These are phyloP conservation scores for Russula abietina DNA, from an alignment of 768 basidiomycete species.

Conservation along the genomic window DNA sequence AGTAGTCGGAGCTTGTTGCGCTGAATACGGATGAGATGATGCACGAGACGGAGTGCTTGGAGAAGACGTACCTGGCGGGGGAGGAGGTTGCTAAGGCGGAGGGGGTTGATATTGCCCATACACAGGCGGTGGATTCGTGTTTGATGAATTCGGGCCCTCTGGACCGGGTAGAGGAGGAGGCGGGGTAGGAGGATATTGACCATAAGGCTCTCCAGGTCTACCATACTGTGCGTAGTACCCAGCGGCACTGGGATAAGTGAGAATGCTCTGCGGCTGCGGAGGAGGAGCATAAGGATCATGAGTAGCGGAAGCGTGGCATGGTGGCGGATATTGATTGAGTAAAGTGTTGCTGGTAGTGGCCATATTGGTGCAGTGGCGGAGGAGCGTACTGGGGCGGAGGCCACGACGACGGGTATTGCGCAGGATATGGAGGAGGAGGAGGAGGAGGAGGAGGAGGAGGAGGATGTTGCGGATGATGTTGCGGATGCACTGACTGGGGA, in stretches of 20 bases:
- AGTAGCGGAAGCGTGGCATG: constrained; percentile 14
- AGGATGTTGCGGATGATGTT: constrained; percentile 17
- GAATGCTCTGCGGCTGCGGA: constrained; percentile 20
- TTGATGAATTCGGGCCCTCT: constrained; percentile 9
- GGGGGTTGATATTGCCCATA: constrained; percentile 20
- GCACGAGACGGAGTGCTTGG: constrained; percentile 16
- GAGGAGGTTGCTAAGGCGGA: constrained; percentile 19
- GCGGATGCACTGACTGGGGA: constrained; percentile 21
- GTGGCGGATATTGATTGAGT: constrained; percentile 19
- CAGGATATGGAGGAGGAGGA: constrained; percentile 17
- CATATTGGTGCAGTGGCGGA: constrained; percentile 17
- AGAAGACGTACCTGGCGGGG: constrained; percentile 18
- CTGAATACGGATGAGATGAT: constrained; percentile 13
- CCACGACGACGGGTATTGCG: constrained; percentile 18
- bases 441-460: constrained; percentile 20
- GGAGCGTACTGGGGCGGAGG: constrained; percentile 13
- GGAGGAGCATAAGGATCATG: constrained; percentile 22
- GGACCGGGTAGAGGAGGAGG: constrained; percentile 14
- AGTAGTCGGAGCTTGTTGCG: constrained; percentile 12
- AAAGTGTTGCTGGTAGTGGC: constrained; percentile 20
- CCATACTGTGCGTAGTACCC: constrained; percentile 15
- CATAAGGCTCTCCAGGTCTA: constrained; percentile 16
- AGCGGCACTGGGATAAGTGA: constrained; percentile 5
- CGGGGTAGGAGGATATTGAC: constrained; percentile 13
- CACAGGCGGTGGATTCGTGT: constrained; percentile 7